Base-by-base conservation (phyloP, 2,329 filamentous ascomycete genomes). In the Fusarium setosum region DNA sequence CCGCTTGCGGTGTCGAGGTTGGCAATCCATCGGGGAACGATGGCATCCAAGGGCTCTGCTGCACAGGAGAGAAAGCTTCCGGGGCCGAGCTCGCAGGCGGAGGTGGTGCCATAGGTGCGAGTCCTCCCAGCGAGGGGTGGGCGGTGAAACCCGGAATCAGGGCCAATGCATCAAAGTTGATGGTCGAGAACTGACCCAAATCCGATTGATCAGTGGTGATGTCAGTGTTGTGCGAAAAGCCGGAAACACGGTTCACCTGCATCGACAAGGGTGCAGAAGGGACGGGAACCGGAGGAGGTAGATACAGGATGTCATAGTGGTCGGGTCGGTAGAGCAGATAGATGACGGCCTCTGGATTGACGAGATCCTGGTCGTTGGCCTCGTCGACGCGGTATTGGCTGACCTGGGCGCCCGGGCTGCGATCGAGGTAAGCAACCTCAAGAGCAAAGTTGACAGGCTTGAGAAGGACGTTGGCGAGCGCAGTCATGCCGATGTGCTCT, bases 241-340 rank as follows among this genome's bases (percentile, higher is more conserved):
- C 75, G 13, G 78, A 76, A 10, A 83, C 84, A 21, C 85, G 80
- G 69, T 88, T 81, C 42, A 90, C 84, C 65, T 87, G 85, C 41
- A 89, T 59, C 21, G 77, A 70, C 12, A 77, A 63, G 2, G 77
- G 74, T 11, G 72, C 41, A 17, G 52, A 29, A 73, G 73, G 60
- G 56, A 66, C 41, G 49, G 72, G 59, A 52, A 73, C 60, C 66
- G 54, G 47, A 8, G 62, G 63, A 3, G 59, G 72, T 74, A 88
- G 90, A 82, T 99, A 99, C 31, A 98, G 85, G 62, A 99, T 90
- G 77, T 98, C 96, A 77, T 98, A 99, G 79, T 98, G 96, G 61
- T 93, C 93, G 38, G 82, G 96, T 75, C 81, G 89, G 86, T 81
- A 94, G 73, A 84, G 84, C 61, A 85, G 80, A 68, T 87, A 82